Percentiles rank a stretch among this genome's conserved stretches.
Evolutionary conservation across 2,329 filamentous ascomycete species (phyloP).

Genomic region (Colletotrichum cuscutae): DNA sequence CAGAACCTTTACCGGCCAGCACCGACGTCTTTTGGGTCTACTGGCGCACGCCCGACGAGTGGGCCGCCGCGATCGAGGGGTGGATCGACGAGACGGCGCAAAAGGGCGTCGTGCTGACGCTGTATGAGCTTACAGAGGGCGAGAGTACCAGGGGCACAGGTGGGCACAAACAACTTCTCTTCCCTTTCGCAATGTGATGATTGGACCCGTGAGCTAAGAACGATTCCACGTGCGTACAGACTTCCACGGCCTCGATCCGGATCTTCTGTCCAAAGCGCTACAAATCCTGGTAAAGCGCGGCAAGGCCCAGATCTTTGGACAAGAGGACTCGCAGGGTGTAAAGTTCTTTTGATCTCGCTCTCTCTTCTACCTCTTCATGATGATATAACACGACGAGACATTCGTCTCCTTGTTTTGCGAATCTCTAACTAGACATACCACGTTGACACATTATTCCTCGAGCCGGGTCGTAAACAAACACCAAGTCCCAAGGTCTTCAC

Average conservation of each 20-base stretch:
- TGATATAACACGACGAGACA: background rate
- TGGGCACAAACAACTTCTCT: constrained; percentile 47
- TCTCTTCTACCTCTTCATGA: background rate
- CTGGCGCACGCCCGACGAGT: constrained; percentile 91
- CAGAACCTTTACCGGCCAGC: constrained; percentile 70
- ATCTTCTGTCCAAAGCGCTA: constrained; percentile 82
- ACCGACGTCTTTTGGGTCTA: constrained; percentile 76
- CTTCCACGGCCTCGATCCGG: constrained; percentile 88
- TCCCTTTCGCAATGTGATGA: background rate
- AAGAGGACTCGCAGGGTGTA: constrained; percentile 87
- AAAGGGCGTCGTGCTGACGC: constrained; percentile 86
- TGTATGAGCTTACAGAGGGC: constrained; percentile 93
- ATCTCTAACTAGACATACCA: constrained; percentile 8
- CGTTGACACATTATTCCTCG: constrained; percentile 17
- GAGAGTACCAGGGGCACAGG: constrained; percentile 78
- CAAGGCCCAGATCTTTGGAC: constrained; percentile 93
- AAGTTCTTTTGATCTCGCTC: constrained; percentile 84
- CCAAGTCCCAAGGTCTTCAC: background rate
- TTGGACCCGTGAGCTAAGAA: constrained; percentile 36
- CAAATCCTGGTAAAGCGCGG: constrained; percentile 86
- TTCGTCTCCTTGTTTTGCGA: background rate
- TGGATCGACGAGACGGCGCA: constrained; percentile 92
- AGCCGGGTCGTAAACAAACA: constrained; percentile 2
- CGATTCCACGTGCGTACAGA: constrained; percentile 60
- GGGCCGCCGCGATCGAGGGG: constrained; percentile 80